These are phyloP conservation scores for Pichia sp. DNA, from an alignment of 1,139 yeast genomes.

Conservation along the genomic window DNA sequence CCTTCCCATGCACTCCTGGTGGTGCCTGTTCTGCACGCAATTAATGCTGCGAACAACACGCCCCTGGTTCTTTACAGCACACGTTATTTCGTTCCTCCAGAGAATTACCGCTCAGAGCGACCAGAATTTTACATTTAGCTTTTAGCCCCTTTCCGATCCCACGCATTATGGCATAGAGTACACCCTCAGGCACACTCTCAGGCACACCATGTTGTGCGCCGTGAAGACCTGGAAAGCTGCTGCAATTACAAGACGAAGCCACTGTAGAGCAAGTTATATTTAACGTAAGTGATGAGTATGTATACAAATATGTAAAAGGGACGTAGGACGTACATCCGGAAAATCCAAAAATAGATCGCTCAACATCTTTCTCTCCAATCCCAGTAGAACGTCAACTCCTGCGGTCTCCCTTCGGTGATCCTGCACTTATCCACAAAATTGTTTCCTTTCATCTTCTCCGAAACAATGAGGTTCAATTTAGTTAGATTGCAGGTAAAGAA, in stretches of 20 bases:
- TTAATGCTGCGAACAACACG: background rate
- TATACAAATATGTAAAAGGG: background rate
- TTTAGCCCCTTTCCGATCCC: background rate
- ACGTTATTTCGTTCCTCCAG: background rate
- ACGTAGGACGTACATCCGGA: background rate
- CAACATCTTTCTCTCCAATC: conserved; percentile 22
- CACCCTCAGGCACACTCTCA: too few relatives aligned
- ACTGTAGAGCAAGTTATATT: background rate
- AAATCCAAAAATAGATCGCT: background rate
- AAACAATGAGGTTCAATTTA: conserved; percentile 34
- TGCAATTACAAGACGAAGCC: background rate
- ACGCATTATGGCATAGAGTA: background rate
- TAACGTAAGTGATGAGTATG: background rate
- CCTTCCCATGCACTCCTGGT: background rate
- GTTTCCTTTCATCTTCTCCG: conserved; percentile 32
- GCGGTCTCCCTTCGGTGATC: conserved; percentile 19
- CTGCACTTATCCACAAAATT: conserved; percentile 33
- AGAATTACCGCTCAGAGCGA: background rate
- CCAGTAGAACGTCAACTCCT: conserved; percentile 28
- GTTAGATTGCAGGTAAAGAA: conserved; percentile 43
- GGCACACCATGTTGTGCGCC: background rate
- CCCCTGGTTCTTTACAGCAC: background rate
- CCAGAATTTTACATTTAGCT: background rate
- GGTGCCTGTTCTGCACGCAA: background rate
- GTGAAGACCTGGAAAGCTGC: too few relatives aligned